Evolutionary conservation across 208 protist species (phyloP).

Genomic region (Blastocrithidia nonstop): DNA sequence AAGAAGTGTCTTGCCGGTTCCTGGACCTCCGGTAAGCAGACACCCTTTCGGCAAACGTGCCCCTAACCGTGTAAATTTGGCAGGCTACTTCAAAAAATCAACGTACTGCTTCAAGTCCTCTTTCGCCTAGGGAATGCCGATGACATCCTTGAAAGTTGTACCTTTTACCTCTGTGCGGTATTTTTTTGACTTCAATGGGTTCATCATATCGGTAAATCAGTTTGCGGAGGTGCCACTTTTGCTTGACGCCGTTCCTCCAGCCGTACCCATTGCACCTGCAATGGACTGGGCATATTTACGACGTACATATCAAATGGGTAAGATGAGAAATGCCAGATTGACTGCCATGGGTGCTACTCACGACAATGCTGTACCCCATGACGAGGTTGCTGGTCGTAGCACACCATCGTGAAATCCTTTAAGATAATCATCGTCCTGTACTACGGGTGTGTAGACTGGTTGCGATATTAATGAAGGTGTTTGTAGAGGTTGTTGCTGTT

Average conservation of each 20-base stretch:
- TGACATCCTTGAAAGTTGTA: slow-evolving; percentile 90
- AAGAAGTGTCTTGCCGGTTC: slow-evolving; percentile 96
- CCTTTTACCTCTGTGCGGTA: slow-evolving; percentile 78
- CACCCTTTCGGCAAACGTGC: slow-evolving; percentile 94
- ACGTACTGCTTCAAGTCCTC: slow-evolving; percentile 97
- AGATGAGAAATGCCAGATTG: slow-evolving; percentile 75
- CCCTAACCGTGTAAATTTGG: slow-evolving; percentile 91
- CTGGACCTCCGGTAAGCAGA: slow-evolving; percentile 93
- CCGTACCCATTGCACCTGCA: slow-evolving; percentile 12
- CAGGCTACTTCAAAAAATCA: slow-evolving; percentile 94
- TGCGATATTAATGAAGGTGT: slow-evolving; percentile 1
- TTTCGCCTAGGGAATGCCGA: slow-evolving; percentile 95
- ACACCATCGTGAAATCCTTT: slow-evolving; percentile 85
- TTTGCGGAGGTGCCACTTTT: slow-evolving; percentile 32
- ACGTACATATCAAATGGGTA: slow-evolving; percentile 82
- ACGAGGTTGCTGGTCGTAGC: slow-evolving; percentile 37
- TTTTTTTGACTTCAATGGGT: slow-evolving; percentile 81
- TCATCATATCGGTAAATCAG: slow-evolving; percentile 88
- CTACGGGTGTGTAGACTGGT: slow-evolving; percentile 8
- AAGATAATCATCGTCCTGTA: slow-evolving; percentile 71
- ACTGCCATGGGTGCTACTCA: slow-evolving; percentile 69
- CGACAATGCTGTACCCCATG: slow-evolving; percentile 53
- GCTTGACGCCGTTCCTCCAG: slow-evolving; percentile 11
- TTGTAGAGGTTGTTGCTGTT: slow-evolving; percentile 1
- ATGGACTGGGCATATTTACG: slow-evolving; percentile 72